These are phyloP conservation scores for Neofusicoccum parvum DNA, from an alignment of 2,329 filamentous ascomycete genomes.

Conservation along the genomic window DNA sequence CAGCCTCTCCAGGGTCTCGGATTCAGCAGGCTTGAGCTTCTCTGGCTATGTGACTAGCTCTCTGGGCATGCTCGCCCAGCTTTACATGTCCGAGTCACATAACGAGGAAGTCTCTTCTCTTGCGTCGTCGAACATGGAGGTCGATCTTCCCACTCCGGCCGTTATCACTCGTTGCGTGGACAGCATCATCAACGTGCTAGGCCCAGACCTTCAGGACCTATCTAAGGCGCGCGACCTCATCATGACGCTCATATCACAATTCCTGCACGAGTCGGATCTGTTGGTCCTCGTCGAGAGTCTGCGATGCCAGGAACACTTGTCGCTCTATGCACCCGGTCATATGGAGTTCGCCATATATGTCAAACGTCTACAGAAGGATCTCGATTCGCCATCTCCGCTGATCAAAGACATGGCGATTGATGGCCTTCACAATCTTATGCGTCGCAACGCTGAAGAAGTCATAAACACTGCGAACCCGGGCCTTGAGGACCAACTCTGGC, in stretches of 20 bases:
- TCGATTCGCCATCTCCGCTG: conserved; percentile 68
- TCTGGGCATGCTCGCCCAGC: conserved; percentile 88
- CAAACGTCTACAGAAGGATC: conserved; percentile 73
- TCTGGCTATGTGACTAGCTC: conserved; percentile 87
- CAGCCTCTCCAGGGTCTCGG: conserved; percentile 80
- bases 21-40: conserved; percentile 90
- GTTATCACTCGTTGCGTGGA: conserved; percentile 87
- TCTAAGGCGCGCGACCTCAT: conserved; percentile 91
- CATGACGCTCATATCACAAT: conserved; percentile 79
- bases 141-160: conserved; percentile 78
- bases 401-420: conserved; percentile 82
- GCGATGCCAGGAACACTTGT: conserved; percentile 85
- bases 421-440: conserved; percentile 93
- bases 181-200: conserved; percentile 94
- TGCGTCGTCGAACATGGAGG: conserved; percentile 86
- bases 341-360: conserved; percentile 86
- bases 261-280: conserved; percentile 72
- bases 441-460: conserved; percentile 82
- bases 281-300: conserved; percentile 76
- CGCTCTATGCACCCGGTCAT: conserved; percentile 85
- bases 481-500: conserved; percentile 90
- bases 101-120: conserved; percentile 79
- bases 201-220: conserved; percentile 91
- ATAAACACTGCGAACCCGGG: conserved; percentile 73
- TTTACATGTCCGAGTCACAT: conserved; percentile 90